A percentile compares a stretch with the other conserved stretches of the same genome.
Evolutionary conservation across 345 rosid species (phyloP).

Genomic region (Heritiera littoralis): DNA sequence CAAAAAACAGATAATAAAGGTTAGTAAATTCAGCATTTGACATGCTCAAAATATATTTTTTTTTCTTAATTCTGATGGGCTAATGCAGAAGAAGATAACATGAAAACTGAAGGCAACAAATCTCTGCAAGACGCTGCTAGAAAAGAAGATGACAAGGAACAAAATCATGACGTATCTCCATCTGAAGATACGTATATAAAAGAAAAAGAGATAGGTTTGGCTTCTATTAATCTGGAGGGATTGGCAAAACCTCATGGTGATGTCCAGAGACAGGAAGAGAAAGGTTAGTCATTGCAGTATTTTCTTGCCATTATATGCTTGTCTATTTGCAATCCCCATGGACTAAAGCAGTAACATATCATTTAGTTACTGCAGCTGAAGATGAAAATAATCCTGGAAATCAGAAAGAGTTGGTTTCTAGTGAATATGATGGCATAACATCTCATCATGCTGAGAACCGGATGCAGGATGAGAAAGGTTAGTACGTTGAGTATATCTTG

Average conservation of each 20-base stretch:
- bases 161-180: slow-evolving; percentile 27
- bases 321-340: not conserved
- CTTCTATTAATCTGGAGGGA: slow-evolving; percentile 11
- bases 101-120: slow-evolving; percentile 12
- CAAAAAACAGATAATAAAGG: not conserved
- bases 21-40: slow-evolving; percentile 8
- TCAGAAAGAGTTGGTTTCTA: slow-evolving; percentile 9
- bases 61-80: slow-evolving; percentile 1
- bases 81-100: slow-evolving; percentile 35
- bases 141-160: slow-evolving; percentile 21
- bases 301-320: not conserved
- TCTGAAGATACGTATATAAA: slow-evolving; percentile 21
- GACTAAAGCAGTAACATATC: not conserved
- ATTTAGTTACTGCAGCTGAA: slow-evolving; percentile 21
- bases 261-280: not conserved
- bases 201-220: slow-evolving; percentile 22
- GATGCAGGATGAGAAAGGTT: not conserved
- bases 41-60: not conserved
- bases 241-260: slow-evolving; percentile 17
- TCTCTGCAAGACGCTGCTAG: slow-evolving; percentile 26
- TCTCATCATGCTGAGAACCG: slow-evolving; percentile 11
- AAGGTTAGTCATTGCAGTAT: not conserved
- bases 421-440: slow-evolving; percentile 16
- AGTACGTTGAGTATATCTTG: not conserved
- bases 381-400: slow-evolving; percentile 18